Base-by-base conservation (phyloP, 352 stramenopile species). In the Phytopythium kandeliae region DNA sequence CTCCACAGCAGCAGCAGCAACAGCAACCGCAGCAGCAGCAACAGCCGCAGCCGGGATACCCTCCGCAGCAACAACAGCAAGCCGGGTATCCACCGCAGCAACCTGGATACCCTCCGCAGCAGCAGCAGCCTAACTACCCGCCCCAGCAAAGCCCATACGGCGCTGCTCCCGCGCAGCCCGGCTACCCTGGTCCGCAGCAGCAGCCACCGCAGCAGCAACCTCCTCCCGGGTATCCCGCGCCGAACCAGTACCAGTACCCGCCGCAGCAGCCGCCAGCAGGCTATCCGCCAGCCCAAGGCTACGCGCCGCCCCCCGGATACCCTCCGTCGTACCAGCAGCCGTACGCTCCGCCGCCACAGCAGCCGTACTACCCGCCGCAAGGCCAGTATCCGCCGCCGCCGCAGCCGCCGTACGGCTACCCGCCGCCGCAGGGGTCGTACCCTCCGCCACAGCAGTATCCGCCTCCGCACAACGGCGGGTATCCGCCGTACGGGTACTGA, bases 361-460 rank as follows among this genome's bases (percentile, higher is more conserved):
- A 64, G 34, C 40, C 50, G 25, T 51, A 30, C 9, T 65, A 73
- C 33, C 55, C 62, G 16, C 58, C 57, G 0, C 45, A 49, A 10
- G 53, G 56, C 40, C 24, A 58, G 21, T 71, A 68, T 38, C 52
- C 58, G 34, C 21, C 58, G n/a, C 58, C 54, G 9, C 28, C 4
- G 13, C 56, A 60, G 35, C 59, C 48, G 58, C 58, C 46, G 1
- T 72, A 79, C 26, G 60, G 70, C 31, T 76, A 76, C 13, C 48
- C 62, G 36, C 48, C 57, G 22, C 48, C 45, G 17, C 59, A 67
- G 19, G 53, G 56, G 47, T 21, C 55, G 21, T 71, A 68, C 43
- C 48, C 61, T 34, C 21, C 58, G 22, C 55, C 54, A 7, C 56
- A 60, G 35, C 65, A 71, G 40, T 71, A 77, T 33, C 62, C 62